Base-by-base conservation (phyloP, 1,284 basidiomycete genomes). In the Anthracocystis panici-leucophaei region DNA sequence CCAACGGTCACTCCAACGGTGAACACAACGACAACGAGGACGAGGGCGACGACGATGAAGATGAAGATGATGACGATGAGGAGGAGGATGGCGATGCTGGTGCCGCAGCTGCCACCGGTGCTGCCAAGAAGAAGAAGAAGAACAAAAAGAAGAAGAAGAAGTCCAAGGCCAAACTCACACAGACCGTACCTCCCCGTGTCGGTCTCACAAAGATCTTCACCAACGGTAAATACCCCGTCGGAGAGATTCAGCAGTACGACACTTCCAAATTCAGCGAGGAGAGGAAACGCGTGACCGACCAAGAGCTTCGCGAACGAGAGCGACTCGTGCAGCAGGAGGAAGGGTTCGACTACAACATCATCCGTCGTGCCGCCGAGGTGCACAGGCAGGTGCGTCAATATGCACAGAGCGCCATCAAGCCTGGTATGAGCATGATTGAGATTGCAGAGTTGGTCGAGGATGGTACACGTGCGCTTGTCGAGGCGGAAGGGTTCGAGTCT, bases 401-500 rank as follows among this genome's bases (percentile, higher is more conserved):
- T 82, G 95, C 93, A 4, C 90, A 91, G 78, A 91, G 91, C 83
- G 88, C 88, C 73, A 97, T 99, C 85, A 90, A 91, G 77, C 95
- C 96, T 8, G 97, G 97, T 1, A 93, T 97, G 93, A 89, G 89
- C 38, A 94, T 95, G 92, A 96, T 91, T 2, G 93, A 97, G 79
- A 97, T 99, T 79, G 96, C 91, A 25, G 91, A 99, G 76, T 89
- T 91, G 81, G 95, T 99, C 79, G 97, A 99, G 87, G 91, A 96
- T 81, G 77, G 77, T 38, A 81, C 77, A 5, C 71, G 96, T 49
- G 91, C 94, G 10, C 87, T 98, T 27, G 94, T 97, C 0, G 97
- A 99, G 86, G 82, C 56, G 18, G 90, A 92, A 77, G 95, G 94
- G 1, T 87, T 97, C 66, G 91, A 94, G 88, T 90, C 65, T 93